Evolutionary conservation across 345 rosid species (phyloP), one percentile per base, ranked within the genome.

Genomic region (Citrus trifoliata): DNA sequence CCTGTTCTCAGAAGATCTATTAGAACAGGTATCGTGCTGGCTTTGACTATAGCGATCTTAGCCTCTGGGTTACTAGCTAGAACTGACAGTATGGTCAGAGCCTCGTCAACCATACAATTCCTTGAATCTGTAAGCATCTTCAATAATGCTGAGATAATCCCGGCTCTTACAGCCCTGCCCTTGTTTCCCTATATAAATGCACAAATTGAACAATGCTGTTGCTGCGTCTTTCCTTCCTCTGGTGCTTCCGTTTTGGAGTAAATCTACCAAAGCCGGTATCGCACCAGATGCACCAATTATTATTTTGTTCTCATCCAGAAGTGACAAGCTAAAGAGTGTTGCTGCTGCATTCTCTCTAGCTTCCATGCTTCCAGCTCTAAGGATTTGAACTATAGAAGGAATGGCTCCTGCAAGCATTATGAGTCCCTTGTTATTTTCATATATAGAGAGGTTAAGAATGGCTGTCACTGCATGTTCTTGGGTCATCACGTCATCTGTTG

Each of bases 191-290:
- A 84, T 89, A 75, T 94, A 93, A 33, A 90, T 86, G 88, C 98
- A 96, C 80, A 96, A 83, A 81, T 94, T 96, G 82, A 91, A 94
- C 79, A 96, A 85, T 53, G 98, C 98, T 3, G 97, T 89, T 18
- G 98, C 98, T 6, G 99, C 99, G 70, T 96, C 99, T 83, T 96
- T 96, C 87, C 90, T 93, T 72, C 98, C 98, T 84, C 99, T 87
- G 4, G 75, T 22, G 86, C 90, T 90, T 40, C 98, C 97, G 56
- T 81, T 85, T 60, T 85, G 89, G 30, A 94, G 91, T 80, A 96
- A 87, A 37, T 92, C 85, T 18, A 96, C 94, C 79, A 96, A 74
- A 25, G 97, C 93, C 10, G 91, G 90, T 76, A 93, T 91, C 1
- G 99, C 98, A 46, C 98, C 98, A 0, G 95, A 90, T 32, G 95